Conservation (phyloP, 2,329 filamentous ascomycete genomes). For the Phialophora macrospora region DNA sequence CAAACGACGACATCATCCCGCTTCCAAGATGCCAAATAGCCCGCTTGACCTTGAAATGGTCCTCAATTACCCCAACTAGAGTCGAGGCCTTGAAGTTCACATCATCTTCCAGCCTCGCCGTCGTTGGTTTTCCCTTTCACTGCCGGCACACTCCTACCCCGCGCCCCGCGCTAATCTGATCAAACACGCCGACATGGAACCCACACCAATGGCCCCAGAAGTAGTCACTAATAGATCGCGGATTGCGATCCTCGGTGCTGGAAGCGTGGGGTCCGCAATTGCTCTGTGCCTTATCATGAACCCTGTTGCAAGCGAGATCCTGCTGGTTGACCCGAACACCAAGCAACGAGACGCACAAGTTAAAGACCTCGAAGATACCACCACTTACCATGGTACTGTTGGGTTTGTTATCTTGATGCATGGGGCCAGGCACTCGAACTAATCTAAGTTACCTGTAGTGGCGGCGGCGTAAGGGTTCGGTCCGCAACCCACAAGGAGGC, state of each 20-base stretch:
- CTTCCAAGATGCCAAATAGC: too few species aligned
- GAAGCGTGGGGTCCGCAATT: slow-evolving; percentile 58
- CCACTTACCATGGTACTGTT: slow-evolving; percentile 53
- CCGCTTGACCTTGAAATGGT: too few species aligned
- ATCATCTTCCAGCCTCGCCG: too few species aligned
- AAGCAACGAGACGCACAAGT: slow-evolving; percentile 56
- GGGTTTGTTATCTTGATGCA: slow-evolving; percentile 44
- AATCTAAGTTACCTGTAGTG: slow-evolving; percentile 19
- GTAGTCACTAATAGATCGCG: slow-evolving; percentile 27
- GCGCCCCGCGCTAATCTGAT: too few species aligned
- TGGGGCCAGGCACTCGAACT: too few species aligned
- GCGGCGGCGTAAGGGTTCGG: slow-evolving; percentile 30
- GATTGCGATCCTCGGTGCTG: slow-evolving; percentile 59
- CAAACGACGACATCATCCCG: too few species aligned
- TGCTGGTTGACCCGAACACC: slow-evolving; percentile 59
- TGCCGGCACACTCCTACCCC: too few species aligned
- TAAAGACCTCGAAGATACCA: slow-evolving; percentile 59
- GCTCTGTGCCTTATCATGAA: slow-evolving; percentile 59
- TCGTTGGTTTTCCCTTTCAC: too few species aligned
- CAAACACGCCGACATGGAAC: too few species aligned
- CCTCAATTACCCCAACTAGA: too few species aligned
- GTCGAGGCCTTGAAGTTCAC: too few species aligned
- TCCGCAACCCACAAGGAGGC: slow-evolving; percentile 48
- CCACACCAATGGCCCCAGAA: slow-evolving; percentile 18
- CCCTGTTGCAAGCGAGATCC: slow-evolving; percentile 57